Base-by-base conservation (phyloP, 2,329 filamentous ascomycete genomes). In the Fonsecaea pugnacius region DNA sequence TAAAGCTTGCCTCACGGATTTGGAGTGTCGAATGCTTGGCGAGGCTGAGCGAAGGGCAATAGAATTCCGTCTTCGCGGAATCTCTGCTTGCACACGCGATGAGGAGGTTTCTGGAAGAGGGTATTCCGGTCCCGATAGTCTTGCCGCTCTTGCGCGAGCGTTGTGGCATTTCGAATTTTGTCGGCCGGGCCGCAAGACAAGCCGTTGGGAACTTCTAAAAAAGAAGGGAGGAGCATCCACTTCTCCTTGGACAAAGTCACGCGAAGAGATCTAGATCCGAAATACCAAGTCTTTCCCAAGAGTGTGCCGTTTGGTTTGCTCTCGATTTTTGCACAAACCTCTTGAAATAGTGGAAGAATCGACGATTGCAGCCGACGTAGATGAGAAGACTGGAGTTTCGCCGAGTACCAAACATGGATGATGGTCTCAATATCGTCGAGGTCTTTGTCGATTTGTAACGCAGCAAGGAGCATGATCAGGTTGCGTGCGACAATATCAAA, bases 41-140 rank as follows among this genome's bases (percentile, higher is more conserved):
- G 51, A 12, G 51, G 12, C 1, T 53, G 51, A 9, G 9, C 27
- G 6, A 53, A 53, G 51, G 51, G 6, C 12, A 53, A 14, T 4
- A 53, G 51, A 16, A 53, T 10, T 30, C 51, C 51, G 3, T 53
- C 51, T 53, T 53, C 51, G 10, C 51, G 51, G 24, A 53, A 53
- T 30, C 51, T 27, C 24, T 32, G 51, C 10, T 53, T 53, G 24
- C 21, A 27, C 21, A 53, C 24, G 21, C 51, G 51, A 27, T 30
- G 21, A 53, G 51, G 12, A 16, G 51, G 51, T 16, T 27, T 53
- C 51, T 53, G 21, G 3, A 30, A 5, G 21, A 53, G 12, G 12
- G 3, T 9, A n/a, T 30, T 12, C 7, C 51, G 51, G 24, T 53
- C 51, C 10, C 51, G 38, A 7, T 40, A 40, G 16, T 40, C 38